These are phyloP conservation scores for Xylaria arbuscula DNA, from an alignment of 2,329 filamentous ascomycete genomes.

Conservation along the genomic window DNA sequence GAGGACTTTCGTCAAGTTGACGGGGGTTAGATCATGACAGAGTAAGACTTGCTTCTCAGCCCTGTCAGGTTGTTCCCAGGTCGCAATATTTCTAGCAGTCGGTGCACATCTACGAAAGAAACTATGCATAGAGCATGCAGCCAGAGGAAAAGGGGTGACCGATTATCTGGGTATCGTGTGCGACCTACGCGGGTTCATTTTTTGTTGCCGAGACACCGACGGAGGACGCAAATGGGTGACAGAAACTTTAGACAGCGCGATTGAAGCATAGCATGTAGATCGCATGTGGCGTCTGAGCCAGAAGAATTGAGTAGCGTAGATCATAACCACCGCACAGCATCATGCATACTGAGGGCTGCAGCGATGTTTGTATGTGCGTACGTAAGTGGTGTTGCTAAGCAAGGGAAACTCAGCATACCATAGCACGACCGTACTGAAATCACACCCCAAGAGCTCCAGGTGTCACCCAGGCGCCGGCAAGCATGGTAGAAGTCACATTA, in stretches of 20 bases:
- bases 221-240: not conserved
- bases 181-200: not conserved
- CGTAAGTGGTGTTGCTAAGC: conserved; percentile 19
- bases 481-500: conserved; percentile 4
- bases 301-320: conserved; percentile 1
- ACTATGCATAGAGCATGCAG: conserved; percentile 13
- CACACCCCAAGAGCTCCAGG: conserved; percentile 1
- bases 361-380: not conserved
- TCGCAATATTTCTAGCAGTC: conserved; percentile 4
- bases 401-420: conserved; percentile 8
- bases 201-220: conserved; percentile 4
- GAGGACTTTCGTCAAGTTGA: conserved; percentile 31
- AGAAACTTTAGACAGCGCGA: not conserved
- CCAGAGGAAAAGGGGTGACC: conserved; percentile 9
- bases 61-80: conserved; percentile 3
- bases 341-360: conserved; percentile 25
- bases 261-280: not conserved
- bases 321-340: conserved; percentile 18
- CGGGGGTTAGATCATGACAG: conserved; percentile 23
- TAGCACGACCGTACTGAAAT: conserved; percentile 1
- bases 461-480: conserved; percentile 21
- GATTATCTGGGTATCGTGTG: conserved; percentile 14
- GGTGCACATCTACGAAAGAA: conserved; percentile 4
- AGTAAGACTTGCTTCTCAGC: conserved; percentile 34
- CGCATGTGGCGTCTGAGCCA: not conserved